A percentile compares a stretch with the other conserved stretches of the same genome.
Conservation (phyloP, 2,329 filamentous ascomycete genomes). For the Cladosporium halotolerans region DNA sequence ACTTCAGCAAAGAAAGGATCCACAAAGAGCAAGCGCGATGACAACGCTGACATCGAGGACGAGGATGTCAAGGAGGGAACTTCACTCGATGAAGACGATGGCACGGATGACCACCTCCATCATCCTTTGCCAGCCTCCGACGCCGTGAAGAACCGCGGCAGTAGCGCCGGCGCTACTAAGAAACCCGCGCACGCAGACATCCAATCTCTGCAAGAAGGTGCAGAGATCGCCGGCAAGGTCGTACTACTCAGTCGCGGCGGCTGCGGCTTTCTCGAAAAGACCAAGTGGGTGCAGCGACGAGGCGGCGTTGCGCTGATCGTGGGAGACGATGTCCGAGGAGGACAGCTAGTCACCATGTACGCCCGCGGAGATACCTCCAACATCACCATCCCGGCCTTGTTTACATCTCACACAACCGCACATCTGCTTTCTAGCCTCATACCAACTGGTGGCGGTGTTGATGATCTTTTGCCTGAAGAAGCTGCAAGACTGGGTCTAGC, state of each 20-base stretch:
- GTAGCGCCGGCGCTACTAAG: constrained; percentile 31
- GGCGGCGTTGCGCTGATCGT: constrained; percentile 88
- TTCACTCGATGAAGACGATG: constrained; percentile 51
- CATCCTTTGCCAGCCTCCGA: constrained; percentile 46
- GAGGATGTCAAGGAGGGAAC: constrained; percentile 8
- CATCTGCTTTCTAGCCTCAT: constrained; percentile 85
- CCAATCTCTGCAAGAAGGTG: constrained; percentile 81
- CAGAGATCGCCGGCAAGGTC: constrained; percentile 89
- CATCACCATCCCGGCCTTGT: constrained; percentile 86
- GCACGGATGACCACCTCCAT: constrained; percentile 79
- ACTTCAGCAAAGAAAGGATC: constrained; percentile 14
- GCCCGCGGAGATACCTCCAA: constrained; percentile 95
- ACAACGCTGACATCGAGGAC: constrained; percentile 4
- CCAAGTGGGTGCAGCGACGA: constrained; percentile 90
- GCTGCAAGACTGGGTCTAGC: constrained; percentile 46
- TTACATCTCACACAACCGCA: constrained; percentile 90
- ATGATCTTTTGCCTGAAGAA: constrained; percentile 55
- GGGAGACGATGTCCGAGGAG: constrained; percentile 84
- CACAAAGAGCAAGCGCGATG: constrained; percentile 20
- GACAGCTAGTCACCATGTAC: constrained; percentile 92
- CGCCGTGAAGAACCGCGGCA: constrained; percentile 29
- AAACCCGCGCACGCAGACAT: constrained; percentile 68
- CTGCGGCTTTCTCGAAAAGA: constrained; percentile 94
- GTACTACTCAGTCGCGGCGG: constrained; percentile 87
- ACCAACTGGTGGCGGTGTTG: constrained; percentile 60